Conservation (phyloP, 2,329 filamentous ascomycete species). For the Aspergillus udagawae region DNA sequence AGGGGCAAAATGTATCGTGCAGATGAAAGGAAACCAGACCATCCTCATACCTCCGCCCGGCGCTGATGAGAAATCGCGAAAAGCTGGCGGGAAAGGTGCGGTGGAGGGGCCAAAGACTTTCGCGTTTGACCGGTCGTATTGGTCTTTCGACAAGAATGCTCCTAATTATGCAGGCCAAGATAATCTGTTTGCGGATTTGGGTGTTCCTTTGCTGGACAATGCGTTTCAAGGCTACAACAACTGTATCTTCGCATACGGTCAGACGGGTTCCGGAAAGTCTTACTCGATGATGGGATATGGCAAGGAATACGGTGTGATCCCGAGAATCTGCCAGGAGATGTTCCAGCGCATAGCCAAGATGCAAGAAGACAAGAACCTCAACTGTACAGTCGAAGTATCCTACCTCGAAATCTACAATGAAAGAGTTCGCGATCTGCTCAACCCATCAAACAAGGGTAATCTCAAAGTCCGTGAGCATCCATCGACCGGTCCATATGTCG, state of each 20-base stretch:
- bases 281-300: constrained; percentile 99
- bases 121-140: constrained; percentile 95
- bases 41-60: constrained; percentile 71
- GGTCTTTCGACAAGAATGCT: constrained; percentile 87
- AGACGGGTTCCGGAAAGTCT: constrained; percentile 97
- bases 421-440: constrained; percentile 88
- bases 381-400: constrained; percentile 94
- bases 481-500: constrained; percentile 94
- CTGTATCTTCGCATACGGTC: constrained; percentile 98
- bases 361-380: constrained; percentile 69
- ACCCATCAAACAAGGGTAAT: constrained; percentile 92
- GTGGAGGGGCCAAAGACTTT: constrained; percentile 76
- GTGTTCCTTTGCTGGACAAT: constrained; percentile 89
- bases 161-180: constrained; percentile 85
- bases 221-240: constrained; percentile 99
- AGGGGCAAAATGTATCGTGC: constrained; percentile 91
- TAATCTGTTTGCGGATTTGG: constrained; percentile 81
- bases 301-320: constrained; percentile 91
- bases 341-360: constrained; percentile 76
- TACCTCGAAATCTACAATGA: constrained; percentile 99
- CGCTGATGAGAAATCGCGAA: constrained; percentile 50
- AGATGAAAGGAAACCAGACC: constrained; percentile 93
- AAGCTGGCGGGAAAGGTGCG: constrained; percentile 56
- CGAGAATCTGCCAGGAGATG: constrained; percentile 96
- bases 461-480: constrained; percentile 97